These are phyloP conservation scores for Luzula sylvatica DNA, from an alignment of 176 grass and related monocot genomes.

Conservation along the genomic window DNA sequence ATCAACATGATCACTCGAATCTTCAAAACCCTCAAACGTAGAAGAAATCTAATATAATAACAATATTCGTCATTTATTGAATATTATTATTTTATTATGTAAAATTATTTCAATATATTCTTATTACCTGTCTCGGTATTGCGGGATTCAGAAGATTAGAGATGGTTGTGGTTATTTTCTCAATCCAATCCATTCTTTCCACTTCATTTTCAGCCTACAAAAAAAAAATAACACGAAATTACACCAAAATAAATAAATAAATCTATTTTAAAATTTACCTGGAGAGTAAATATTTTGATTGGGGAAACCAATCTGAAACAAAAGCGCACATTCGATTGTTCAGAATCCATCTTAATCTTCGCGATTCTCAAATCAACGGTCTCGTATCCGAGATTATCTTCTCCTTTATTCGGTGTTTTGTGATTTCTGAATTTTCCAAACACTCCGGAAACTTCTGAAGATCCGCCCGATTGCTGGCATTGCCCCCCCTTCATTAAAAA, in stretches of 20 bases:
- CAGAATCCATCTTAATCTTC: constrained; percentile 87
- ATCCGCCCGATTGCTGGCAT: constrained; percentile 13
- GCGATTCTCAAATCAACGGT: constrained; percentile 95
- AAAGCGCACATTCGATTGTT: constrained; percentile 88
- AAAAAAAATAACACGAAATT: background rate
- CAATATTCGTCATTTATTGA: too few relatives aligned
- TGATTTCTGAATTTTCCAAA: constrained; percentile 41
- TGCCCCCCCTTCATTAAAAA: constrained; percentile 13
- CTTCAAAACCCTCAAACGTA: too few relatives aligned
- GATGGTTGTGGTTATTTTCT: constrained; percentile 98
- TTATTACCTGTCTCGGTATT: constrained; percentile 58
- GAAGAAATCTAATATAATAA: constrained; percentile 12
- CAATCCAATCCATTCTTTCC: constrained; percentile 98
- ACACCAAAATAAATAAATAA: constrained; percentile 1
- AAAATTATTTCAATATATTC: background rate
- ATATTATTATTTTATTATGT: constrained; percentile 5
- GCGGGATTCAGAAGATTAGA: constrained; percentile 76
- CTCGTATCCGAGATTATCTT: constrained; percentile 61
- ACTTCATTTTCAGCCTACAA: constrained; percentile 47
- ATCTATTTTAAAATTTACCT: constrained; percentile 37
- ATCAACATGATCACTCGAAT: constrained; percentile 11
- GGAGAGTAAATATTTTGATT: constrained; percentile 78
- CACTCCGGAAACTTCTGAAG: constrained; percentile 30
- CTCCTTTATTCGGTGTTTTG: constrained; percentile 30
- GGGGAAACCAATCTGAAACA: constrained; percentile 98